phyloP scores from a whole-genome alignment of 164 flowering plant genomes.

The Hamamelis virginiana region DNA sequence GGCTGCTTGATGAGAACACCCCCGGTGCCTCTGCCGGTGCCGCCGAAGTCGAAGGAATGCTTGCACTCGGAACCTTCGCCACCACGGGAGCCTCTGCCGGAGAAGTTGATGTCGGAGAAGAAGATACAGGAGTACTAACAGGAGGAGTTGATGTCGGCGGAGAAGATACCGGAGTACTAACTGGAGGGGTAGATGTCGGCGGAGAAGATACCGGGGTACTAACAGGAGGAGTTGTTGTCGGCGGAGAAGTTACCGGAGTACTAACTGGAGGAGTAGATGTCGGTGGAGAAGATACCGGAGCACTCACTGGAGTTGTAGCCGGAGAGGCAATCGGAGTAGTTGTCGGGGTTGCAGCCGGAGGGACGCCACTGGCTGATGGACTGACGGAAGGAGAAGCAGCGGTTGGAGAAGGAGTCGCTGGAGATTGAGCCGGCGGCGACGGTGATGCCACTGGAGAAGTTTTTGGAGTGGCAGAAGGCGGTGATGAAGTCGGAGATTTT shows the following conservation, averaged over 20 bases:
- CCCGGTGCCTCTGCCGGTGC: constrained; percentile 34
- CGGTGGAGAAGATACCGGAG: constrained; percentile 6
- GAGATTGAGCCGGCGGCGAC: constrained; percentile 10
- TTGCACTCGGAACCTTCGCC: constrained; percentile 18
- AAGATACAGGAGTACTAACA: not conserved
- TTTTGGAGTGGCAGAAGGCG: constrained; percentile 13
- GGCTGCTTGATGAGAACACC: constrained; percentile 23
- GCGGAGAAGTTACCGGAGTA: constrained; percentile 2
- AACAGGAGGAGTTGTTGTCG: not conserved
- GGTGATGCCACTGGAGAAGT: constrained; percentile 2
- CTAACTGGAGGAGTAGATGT: not conserved
- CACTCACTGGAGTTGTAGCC: not conserved
- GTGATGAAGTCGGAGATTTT: constrained; percentile 13
- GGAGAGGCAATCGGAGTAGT: not conserved
- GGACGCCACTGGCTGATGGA: not conserved
- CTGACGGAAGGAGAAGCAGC: constrained; percentile 10
- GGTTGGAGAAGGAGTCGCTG: constrained; percentile 13
- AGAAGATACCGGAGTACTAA: not conserved
- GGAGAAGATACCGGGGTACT: constrained; percentile 13
- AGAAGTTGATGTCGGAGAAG: not conserved
- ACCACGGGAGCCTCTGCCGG: constrained; percentile 18
- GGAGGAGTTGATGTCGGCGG: not conserved
- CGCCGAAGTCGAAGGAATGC: constrained; percentile 32
- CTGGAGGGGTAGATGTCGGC: constrained; percentile 16
- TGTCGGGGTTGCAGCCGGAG: constrained; percentile 14